Percentiles rank a stretch among this genome's conserved stretches.
phyloP scores from a whole-genome alignment of 108 stramenopile genomes.

The Parmales sp. region DNA sequence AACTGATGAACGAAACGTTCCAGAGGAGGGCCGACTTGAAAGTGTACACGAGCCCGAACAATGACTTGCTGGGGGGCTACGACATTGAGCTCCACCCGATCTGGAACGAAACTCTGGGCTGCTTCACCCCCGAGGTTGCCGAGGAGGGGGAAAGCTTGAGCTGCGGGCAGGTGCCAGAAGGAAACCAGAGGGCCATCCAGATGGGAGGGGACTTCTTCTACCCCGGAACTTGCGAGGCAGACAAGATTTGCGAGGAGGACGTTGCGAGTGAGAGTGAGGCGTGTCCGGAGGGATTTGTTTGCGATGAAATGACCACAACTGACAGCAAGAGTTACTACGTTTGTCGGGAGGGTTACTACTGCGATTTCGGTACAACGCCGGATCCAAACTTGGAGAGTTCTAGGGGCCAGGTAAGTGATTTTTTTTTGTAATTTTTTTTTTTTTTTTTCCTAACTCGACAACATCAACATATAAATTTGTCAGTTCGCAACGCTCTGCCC shows the following conservation, averaged over 20 bases:
- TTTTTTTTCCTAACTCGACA: too few relatives aligned
- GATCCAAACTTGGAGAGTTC: conserved; percentile 52
- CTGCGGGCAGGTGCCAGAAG: conserved; percentile 28
- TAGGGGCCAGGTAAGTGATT: too few relatives aligned
- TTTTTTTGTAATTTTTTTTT: too few relatives aligned
- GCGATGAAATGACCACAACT: conserved; percentile 54
- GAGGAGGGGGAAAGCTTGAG: conserved; percentile 30
- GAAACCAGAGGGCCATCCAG: conserved; percentile 28
- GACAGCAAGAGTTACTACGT: conserved; percentile 24
- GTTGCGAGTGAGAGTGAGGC: conserved; percentile 42
- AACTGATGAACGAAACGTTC: conserved; percentile 52
- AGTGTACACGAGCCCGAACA: conserved; percentile 37
- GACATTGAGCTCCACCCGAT: conserved; percentile 33
- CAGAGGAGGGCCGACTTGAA: conserved; percentile 19
- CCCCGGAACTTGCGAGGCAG: conserved; percentile 79
- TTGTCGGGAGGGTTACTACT: conserved; percentile 63
- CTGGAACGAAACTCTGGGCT: conserved; percentile 27
- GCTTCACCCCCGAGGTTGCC: conserved; percentile 36
- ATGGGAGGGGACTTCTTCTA: conserved; percentile 55
- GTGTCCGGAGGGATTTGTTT: conserved; percentile 66
- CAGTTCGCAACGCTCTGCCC: conserved; percentile 53
- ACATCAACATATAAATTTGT: too few relatives aligned
- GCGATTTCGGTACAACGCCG: conserved; percentile 73
- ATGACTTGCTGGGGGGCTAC: conserved; percentile 37
- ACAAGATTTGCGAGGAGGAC: conserved; percentile 50